Percentiles rank a stretch among this genome's conserved stretches.
Evolutionary conservation across 1,284 basidiomycete species (phyloP).

Genomic region (Heterobasidion occidentale): DNA sequence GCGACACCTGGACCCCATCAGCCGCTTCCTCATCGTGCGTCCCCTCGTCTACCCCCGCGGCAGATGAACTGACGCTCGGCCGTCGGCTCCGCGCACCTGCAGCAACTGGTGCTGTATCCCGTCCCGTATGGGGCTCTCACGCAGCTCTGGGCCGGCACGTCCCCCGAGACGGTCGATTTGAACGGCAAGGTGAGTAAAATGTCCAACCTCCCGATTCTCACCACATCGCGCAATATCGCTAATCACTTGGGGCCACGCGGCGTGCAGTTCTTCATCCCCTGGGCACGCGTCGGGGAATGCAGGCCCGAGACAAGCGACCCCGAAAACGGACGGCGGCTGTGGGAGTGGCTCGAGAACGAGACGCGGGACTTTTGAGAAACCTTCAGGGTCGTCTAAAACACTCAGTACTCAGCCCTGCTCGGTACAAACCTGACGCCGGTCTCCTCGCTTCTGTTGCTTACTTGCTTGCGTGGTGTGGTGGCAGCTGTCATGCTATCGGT

Average conservation of each 20-base stretch:
- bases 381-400: too few species aligned
- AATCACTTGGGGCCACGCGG: neutral
- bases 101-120: slow-evolving; percentile 8
- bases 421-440: too few species aligned
- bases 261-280: neutral
- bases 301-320: neutral
- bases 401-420: too few species aligned
- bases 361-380: neutral
- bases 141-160: slow-evolving; percentile 22
- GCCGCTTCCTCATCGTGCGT: neutral
- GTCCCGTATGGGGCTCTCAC: slow-evolving; percentile 13
- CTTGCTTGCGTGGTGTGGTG: too few species aligned
- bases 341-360: slow-evolving; percentile 2
- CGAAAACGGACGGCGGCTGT: neutral
- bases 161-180: slow-evolving; percentile 15
- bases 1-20: neutral
- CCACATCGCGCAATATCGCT: neutral
- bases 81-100: neutral
- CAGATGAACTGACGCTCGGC: too few species aligned
- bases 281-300: neutral
- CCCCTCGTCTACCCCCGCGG: neutral
- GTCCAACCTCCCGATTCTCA: neutral
- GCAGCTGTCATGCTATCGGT: too few species aligned
- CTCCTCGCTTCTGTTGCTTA: too few species aligned
- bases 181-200: slow-evolving; percentile 19